phyloP scores from a whole-genome alignment of 805 yeast genomes.

The Grigorovia transvaalensis region DNA sequence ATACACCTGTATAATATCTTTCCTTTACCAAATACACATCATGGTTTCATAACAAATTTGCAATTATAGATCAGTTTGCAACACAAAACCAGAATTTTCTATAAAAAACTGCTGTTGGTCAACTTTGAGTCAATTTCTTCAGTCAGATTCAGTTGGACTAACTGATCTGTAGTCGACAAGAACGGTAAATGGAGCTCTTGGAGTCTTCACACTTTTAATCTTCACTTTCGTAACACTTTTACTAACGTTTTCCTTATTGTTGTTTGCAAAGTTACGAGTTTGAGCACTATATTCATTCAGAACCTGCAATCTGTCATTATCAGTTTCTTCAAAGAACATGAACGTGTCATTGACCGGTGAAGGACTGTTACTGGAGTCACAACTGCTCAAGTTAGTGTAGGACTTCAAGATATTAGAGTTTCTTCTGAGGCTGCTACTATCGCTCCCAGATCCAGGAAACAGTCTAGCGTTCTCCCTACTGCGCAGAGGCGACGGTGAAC shows the following conservation, averaged over 20 bases:
- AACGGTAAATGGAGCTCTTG: neutral
- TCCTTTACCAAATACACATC: too few species aligned
- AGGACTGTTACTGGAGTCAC: neutral
- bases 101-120: too few species aligned
- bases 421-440: neutral
- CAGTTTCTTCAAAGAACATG: constrained; percentile 17
- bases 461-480: neutral
- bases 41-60: too few species aligned
- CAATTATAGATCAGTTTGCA: too few species aligned
- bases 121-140: too few species aligned
- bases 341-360: constrained; percentile 3
- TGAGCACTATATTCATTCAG: constrained; percentile 17
- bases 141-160: neutral
- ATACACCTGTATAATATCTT: too few species aligned
- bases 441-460: neutral
- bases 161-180: neutral
- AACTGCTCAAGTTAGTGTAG: neutral
- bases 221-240: too few species aligned
- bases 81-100: too few species aligned
- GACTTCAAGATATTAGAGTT: neutral
- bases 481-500: neutral
- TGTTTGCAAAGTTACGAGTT: constrained; percentile 10
- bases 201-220: neutral
- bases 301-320: constrained; percentile 9
- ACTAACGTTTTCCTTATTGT: neutral